Evolutionary conservation across 1,284 basidiomycete genomes (phyloP).

Genomic region (Apiotrichum sp.): DNA sequence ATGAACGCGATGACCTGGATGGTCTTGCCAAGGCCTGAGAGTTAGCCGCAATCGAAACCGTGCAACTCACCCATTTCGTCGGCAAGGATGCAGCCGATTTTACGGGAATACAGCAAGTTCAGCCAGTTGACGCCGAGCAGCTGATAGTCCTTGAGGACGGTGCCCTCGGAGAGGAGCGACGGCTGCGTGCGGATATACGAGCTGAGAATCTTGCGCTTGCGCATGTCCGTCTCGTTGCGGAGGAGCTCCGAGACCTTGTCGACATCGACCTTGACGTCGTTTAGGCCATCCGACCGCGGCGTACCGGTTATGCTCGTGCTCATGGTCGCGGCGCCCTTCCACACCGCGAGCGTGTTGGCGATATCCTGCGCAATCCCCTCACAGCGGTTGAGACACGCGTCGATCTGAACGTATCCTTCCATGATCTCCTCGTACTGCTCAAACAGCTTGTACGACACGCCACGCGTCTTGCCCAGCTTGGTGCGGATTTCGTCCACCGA

Average conservation of each 20-base stretch:
- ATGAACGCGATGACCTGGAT: conserved; percentile 90
- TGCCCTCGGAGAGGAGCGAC: conserved; percentile 58
- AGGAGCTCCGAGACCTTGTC: conserved; percentile 42
- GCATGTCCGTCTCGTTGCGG: conserved; percentile 33
- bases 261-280: conserved; percentile 45
- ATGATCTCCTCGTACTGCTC: conserved; percentile 85
- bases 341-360: conserved; percentile 64
- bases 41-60: neutral
- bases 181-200: conserved; percentile 68
- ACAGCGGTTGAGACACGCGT: conserved; percentile 80
- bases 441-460: conserved; percentile 83
- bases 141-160: conserved; percentile 92
- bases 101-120: conserved; percentile 72
- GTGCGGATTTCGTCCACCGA: conserved; percentile 69
- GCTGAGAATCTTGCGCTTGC: conserved; percentile 42
- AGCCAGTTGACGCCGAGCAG: conserved; percentile 97
- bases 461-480: conserved; percentile 82
- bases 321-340: conserved; percentile 54
- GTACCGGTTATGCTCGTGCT: conserved; percentile 37
- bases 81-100: conserved; percentile 88
- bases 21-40: conserved; percentile 83
- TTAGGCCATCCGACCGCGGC: conserved; percentile 38
- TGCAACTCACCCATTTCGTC: conserved; percentile 80
- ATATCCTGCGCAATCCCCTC: conserved; percentile 67
- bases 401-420: conserved; percentile 83